Evolutionary conservation across 495 filamentous ascomycete genomes (phyloP).

Genomic region (Entonaema liquescens): DNA sequence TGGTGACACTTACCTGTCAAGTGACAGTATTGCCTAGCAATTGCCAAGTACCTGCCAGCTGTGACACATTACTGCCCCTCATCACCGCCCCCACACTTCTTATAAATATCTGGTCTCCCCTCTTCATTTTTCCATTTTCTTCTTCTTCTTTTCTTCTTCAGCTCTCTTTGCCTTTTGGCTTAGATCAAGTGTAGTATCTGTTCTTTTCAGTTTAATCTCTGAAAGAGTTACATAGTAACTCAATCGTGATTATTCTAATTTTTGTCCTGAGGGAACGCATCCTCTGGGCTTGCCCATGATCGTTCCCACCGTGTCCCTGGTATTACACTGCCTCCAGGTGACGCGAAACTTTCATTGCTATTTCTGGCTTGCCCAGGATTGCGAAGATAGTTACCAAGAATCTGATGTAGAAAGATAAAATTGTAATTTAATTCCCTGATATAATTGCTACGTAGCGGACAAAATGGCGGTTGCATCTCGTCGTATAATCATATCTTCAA

Average conservation of each 20-base stretch:
- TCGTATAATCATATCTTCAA: too few relatives aligned
- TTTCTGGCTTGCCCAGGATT: constrained; percentile 58
- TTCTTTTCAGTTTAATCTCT: constrained; percentile 90
- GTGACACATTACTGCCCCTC: constrained; percentile 19
- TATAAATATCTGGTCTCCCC: constrained; percentile 19
- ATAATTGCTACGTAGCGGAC: too few relatives aligned
- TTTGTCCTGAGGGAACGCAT: constrained; percentile 59
- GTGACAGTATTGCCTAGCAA: neutral
- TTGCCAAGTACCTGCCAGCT: neutral
- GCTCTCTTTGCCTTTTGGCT: constrained; percentile 62
- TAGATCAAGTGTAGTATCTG: constrained; percentile 97
- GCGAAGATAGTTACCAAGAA: constrained; percentile 61
- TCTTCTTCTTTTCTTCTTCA: constrained; percentile 42
- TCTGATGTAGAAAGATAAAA: neutral
- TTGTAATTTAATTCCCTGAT: too few relatives aligned
- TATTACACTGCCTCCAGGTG: constrained; percentile 81
- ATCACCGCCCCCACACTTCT: constrained; percentile 29
- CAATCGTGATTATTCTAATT: constrained; percentile 79
- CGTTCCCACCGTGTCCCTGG: constrained; percentile 73
- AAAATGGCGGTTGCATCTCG: too few relatives aligned
- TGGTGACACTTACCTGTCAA: constrained; percentile 10
- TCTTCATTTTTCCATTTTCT: constrained; percentile 25
- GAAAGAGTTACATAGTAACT: constrained; percentile 62
- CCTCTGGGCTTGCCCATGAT: constrained; percentile 82
- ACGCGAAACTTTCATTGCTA: constrained; percentile 72